Evolutionary conservation across 1,284 basidiomycete genomes (phyloP).

Genomic region (Irpex rosettiformis): DNA sequence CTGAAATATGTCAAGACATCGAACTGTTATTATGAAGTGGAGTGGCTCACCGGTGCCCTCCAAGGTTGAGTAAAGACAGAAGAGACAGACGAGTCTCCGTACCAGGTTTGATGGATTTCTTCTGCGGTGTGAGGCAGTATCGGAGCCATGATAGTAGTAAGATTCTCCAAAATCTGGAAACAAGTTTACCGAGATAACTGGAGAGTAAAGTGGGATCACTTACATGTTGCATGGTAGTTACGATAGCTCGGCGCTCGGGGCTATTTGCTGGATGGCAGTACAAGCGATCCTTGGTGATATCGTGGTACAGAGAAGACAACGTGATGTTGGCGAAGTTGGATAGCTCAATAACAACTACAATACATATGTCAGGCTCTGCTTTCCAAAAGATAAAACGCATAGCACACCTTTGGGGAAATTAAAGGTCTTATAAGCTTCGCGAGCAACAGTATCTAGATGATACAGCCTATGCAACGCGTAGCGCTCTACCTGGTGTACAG

Average conservation of each 20-base stretch:
- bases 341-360: conserved; percentile 54
- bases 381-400: background rate
- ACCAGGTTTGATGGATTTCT: conserved; percentile 68
- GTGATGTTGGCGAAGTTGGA: conserved; percentile 69
- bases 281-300: conserved; percentile 87
- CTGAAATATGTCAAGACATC: conserved; percentile 29
- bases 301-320: conserved; percentile 86
- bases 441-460: conserved; percentile 62
- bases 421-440: conserved; percentile 70
- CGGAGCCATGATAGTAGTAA: conserved; percentile 79
- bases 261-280: conserved; percentile 69
- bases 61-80: conserved; percentile 69
- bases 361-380: background rate
- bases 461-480: conserved; percentile 87
- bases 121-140: conserved; percentile 91
- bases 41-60: conserved; percentile 37
- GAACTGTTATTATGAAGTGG: background rate
- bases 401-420: conserved; percentile 81
- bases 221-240: conserved; percentile 77
- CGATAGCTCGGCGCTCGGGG: conserved; percentile 55
- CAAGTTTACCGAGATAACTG: conserved; percentile 1
- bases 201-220: conserved; percentile 15
- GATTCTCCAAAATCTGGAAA: conserved; percentile 61
- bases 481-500: conserved; percentile 62
- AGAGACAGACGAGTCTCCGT: conserved; percentile 23